Base-by-base conservation (phyloP, 805 yeast genomes). In the Yarrowia osloensis region DNA sequence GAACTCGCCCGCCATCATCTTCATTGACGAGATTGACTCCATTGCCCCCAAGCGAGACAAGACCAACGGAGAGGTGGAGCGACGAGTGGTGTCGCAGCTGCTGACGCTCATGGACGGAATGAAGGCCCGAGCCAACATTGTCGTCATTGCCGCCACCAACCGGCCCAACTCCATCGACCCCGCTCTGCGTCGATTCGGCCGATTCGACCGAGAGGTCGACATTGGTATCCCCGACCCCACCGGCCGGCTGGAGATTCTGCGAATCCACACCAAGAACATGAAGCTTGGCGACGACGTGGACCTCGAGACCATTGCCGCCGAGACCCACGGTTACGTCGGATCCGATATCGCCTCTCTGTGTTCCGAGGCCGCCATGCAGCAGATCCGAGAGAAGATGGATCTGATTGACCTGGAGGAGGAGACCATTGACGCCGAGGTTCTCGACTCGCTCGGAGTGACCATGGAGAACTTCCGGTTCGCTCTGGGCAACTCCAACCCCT, bases 301-400 rank as follows among this genome's bases (percentile, higher is more conserved):
- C 78, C 85, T 95, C 74, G 99, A 95, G 82, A 85, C 94, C 46
- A 89, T 95, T 77, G 98, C 99, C 17, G 82, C 96, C 28, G 99
- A 95, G 81, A 95, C 99, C 42, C 99, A 96, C 77, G 99, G 99
- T 82, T 95, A 93, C 76, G 99, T 95, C 69, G 99, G 99, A 83
- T 97, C 98, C 62, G 99, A 95, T 86, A 83, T 95, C 74, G 99
- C 99, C 1, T 93, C 98, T 8, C 84, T 95, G 76, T 95, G 99
- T 84, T 92, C 98, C n/a, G 99, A 96, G 82, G 99, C 99, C 71
- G 99, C 99, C 68, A 95, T 95, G 99, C 99, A 95, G 84, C 99
- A 96, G 83, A 95, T 95, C 76, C 91, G 99, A 81, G 99, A 95
- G 81, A 95, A 95, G 86, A 93, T 95, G 98, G 99, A 95, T 76